Conservation (phyloP, 257 asterid species). For the Parsonsia alboflavescens region DNA sequence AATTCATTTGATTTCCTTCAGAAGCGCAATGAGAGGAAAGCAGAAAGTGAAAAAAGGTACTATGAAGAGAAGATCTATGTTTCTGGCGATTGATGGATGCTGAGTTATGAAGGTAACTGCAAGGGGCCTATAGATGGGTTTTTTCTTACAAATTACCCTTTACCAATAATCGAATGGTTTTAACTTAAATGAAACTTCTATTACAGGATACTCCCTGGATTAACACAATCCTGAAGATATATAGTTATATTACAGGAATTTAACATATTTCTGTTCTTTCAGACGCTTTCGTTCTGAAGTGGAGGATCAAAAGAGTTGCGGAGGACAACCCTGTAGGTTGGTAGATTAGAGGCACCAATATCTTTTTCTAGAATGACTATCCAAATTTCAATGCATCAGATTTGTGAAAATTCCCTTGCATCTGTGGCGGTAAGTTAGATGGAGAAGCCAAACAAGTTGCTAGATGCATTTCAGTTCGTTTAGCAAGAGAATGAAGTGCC, state of each 20-base stretch:
- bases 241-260: not conserved
- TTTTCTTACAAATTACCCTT: not conserved
- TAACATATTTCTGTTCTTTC: not conserved
- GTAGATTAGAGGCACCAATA: not conserved
- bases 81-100: constrained; percentile 59
- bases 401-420: not conserved
- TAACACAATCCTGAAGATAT: not conserved
- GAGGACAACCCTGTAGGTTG: not conserved
- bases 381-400: not conserved
- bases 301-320: not conserved
- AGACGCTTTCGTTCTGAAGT: not conserved
- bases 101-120: constrained; percentile 31
- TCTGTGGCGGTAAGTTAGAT: not conserved
- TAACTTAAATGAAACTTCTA: not conserved
- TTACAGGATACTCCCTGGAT: constrained; percentile 3
- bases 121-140: not conserved
- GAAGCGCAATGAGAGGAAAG: constrained; percentile 92
- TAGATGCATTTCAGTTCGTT: not conserved
- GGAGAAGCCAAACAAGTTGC: not conserved
- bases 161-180: not conserved
- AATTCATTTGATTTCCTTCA: constrained; percentile 23
- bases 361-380: not conserved
- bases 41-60: constrained; percentile 85
- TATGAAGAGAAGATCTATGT: constrained; percentile 69
- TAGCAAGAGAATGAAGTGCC: not conserved